Conservation (phyloP, 1,284 basidiomycete genomes). For the Trametes hirsuta region DNA sequence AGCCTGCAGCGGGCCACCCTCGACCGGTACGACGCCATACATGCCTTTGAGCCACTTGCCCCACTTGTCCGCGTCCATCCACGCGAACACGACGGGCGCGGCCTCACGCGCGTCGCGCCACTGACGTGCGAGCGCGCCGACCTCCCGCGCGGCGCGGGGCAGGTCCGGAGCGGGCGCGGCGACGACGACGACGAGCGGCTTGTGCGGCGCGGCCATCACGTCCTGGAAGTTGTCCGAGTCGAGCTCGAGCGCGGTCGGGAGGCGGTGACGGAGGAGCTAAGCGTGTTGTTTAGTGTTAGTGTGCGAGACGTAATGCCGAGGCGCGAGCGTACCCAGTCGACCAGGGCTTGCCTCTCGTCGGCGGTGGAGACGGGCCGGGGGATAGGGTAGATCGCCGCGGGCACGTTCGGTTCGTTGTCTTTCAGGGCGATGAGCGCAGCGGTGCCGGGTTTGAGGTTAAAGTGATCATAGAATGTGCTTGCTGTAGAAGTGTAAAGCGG, state of each 20-base stretch:
- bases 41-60: conserved; percentile 85
- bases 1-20: conserved; percentile 48
- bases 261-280: conserved; percentile 52
- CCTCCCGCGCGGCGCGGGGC: conserved; percentile 46
- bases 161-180: conserved; percentile 46
- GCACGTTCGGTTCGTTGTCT: conserved; percentile 54
- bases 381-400: conserved; percentile 35
- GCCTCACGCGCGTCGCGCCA: conserved; percentile 58
- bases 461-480: conserved; percentile 51
- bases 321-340: conserved; percentile 29
- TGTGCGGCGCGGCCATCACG: conserved; percentile 78
- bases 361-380: conserved; percentile 7
- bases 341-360: conserved; percentile 19
- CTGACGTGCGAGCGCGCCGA: conserved; percentile 60
- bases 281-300: not conserved
- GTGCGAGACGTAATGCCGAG: not conserved
- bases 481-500: conserved; percentile 63
- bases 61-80: conserved; percentile 86
- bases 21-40: conserved; percentile 61
- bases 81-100: conserved; percentile 79
- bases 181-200: conserved; percentile 79
- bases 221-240: conserved; percentile 75
- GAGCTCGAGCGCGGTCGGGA: conserved; percentile 74
- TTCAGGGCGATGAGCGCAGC: conserved; percentile 78
- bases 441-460: conserved; percentile 49